phyloP scores from a whole-genome alignment of 1,284 basidiomycete species.

The Athelia sp. region DNA sequence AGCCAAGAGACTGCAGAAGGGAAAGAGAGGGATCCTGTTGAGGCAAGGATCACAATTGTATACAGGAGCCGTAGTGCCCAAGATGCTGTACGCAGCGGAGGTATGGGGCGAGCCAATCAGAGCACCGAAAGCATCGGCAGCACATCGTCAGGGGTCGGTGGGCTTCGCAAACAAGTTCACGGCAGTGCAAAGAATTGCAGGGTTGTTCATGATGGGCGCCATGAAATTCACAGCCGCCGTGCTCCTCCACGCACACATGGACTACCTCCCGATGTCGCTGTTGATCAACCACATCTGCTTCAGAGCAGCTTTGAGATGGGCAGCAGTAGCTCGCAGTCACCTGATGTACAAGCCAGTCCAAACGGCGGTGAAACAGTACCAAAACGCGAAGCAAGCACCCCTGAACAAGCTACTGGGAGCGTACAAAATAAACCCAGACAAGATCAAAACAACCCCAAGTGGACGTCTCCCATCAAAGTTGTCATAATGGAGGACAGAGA shows the following conservation, averaged over 20 bases:
- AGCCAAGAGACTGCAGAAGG: slow-evolving; percentile 1
- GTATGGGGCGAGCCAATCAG: slow-evolving; percentile 5
- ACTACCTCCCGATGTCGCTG: slow-evolving; percentile 16
- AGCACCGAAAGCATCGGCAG: not conserved
- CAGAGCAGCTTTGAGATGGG: slow-evolving; percentile 9
- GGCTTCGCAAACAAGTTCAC: slow-evolving; percentile 6
- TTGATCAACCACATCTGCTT: slow-evolving; percentile 13
- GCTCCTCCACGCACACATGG: slow-evolving; percentile 16
- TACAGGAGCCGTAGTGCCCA: slow-evolving; percentile 7
- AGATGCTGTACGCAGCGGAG: slow-evolving; percentile 11
- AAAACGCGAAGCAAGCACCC: slow-evolving; percentile 5
- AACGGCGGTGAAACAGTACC: not conserved
- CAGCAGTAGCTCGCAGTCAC: slow-evolving; percentile 13
- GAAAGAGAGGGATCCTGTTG: slow-evolving; percentile 1
- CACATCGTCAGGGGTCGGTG: slow-evolving; percentile 9
- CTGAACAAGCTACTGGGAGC: slow-evolving; percentile 8
- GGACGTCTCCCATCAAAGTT: slow-evolving; percentile 6
- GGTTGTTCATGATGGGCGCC: slow-evolving; percentile 16
- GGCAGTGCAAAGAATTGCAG: slow-evolving; percentile 15
- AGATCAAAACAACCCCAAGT: slow-evolving; percentile 11
- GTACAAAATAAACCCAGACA: slow-evolving; percentile 1
- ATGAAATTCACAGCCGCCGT: slow-evolving; percentile 18
- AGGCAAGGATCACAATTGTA: slow-evolving; percentile 5
- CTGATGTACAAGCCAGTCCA: slow-evolving; percentile 6
- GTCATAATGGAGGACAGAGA: slow-evolving; percentile 8